Base-by-base conservation (phyloP, 345 rosid species). In the Euclidium syriacum region DNA sequence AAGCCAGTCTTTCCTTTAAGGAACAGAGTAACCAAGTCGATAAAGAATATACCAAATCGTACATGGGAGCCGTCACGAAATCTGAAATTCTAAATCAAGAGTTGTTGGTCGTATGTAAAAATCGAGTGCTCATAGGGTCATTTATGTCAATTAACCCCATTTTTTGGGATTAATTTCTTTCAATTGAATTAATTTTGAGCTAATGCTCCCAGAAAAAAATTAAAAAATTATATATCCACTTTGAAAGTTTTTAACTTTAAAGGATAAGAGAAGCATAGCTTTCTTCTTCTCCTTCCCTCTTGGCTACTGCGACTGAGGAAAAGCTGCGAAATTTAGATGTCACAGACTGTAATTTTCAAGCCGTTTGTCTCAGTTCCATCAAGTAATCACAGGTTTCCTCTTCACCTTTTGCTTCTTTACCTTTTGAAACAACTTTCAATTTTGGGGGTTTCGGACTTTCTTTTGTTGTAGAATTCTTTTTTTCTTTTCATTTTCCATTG, bases 341-440 rank as follows among this genome's bases (percentile, higher is more conserved):
- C 66, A 57, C 75, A 71, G 65, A 25, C 71, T 34, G 71, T 71
- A 50, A 57, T 64, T 14, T 64, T 71, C 35, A 71, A 71, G 54
- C 71, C 75, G 34, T 71, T 71, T 26, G 41, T 71, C 42, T 71
- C 75, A 50, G 65, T 71, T 71, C 75, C 71, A 20, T 64, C 71
- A 71, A 71, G 65, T 64, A 64, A 71, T 71, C 66, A 50, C 60
- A 71, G 75, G 75, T 71, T 71, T 64, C 61, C 40, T 64, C 33
- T 49, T 50, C 60, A 30, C 20, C 2, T 39, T 12, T 14, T n/a
- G 10, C 9, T 23, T 47, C 55, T 23, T 52, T 12, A 35, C 41
- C 19, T 70, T 35, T 4, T 7, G 36, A 38, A 51, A 41, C 34
- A 5, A 8, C 22, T 53, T 10, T 52, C 67, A 40, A n/a, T 25